Percentiles rank a stretch among this genome's conserved stretches.
phyloP scores from a whole-genome alignment of 2,329 filamentous ascomycete species.

The Cladophialophora bantiana region DNA sequence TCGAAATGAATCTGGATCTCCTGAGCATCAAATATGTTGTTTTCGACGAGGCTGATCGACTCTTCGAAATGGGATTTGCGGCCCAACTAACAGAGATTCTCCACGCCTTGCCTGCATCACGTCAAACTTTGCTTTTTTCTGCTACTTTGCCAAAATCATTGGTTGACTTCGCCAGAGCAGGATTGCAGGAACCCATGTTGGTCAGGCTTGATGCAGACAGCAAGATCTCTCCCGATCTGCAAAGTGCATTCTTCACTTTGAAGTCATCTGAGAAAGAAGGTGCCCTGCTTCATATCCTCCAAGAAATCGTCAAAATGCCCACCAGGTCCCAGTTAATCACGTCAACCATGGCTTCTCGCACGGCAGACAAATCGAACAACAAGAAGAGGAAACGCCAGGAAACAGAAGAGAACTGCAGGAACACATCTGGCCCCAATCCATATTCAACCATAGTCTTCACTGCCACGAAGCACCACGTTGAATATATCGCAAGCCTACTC shows the following conservation, averaged over 20 bases:
- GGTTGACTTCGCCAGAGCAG: conserved; percentile 93
- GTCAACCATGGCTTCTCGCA: conserved; percentile 50
- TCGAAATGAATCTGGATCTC: conserved; percentile 93
- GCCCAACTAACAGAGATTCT: conserved; percentile 92
- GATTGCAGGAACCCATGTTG: conserved; percentile 88
- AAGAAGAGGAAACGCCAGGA: conserved; percentile 59
- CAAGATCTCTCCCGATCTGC: conserved; percentile 94
- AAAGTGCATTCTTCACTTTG: conserved; percentile 92
- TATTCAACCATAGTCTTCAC: conserved; percentile 95
- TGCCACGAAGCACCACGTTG: conserved; percentile 96
- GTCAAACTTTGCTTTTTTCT: conserved; percentile 93
- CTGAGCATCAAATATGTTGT: conserved; percentile 92
- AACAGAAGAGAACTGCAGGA: conserved; percentile 56
- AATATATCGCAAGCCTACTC: conserved; percentile 87
- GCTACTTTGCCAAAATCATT: conserved; percentile 92
- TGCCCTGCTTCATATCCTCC: conserved; percentile 83
- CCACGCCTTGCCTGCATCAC: conserved; percentile 78
- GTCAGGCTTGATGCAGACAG: conserved; percentile 92
- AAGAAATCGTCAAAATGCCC: conserved; percentile 93
- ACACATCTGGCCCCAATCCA: conserved; percentile 71
- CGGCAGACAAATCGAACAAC: conserved; percentile 52
- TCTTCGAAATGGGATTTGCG: conserved; percentile 99
- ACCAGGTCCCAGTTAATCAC: conserved; percentile 54
- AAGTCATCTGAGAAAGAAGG: conserved; percentile 95
- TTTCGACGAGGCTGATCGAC: conserved; percentile 94